A percentile compares a stretch with the other conserved stretches of the same genome.
Conservation (phyloP, 805 yeast species). For the Yarrowia divulgata region DNA sequence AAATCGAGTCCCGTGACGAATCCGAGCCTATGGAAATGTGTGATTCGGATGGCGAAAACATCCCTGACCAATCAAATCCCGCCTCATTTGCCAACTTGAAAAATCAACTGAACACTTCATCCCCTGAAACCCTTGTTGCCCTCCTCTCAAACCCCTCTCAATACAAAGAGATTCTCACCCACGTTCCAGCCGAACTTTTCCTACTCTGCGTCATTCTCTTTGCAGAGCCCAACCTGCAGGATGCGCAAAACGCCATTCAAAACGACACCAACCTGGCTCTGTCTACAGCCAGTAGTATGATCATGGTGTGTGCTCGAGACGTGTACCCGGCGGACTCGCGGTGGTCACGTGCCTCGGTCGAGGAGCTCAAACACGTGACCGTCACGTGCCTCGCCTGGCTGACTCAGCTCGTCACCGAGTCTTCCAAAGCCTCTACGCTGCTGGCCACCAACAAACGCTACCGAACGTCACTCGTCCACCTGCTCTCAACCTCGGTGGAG, state of each 20-base stretch:
- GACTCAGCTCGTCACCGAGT: not conserved
- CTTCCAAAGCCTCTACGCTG: not conserved
- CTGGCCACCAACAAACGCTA: conserved; percentile 28
- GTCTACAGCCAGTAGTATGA: conserved; percentile 3
- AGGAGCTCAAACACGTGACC: conserved; percentile 16
- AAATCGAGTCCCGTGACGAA: not conserved
- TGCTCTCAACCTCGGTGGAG: conserved; percentile 7
- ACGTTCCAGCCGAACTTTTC: conserved; percentile 14
- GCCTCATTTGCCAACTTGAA: not conserved
- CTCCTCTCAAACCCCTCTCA: not conserved
- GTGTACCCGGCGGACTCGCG: conserved; percentile 4
- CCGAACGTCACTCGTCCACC: conserved; percentile 22
- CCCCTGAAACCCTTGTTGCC: not conserved
- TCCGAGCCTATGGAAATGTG: conserved; percentile 29
- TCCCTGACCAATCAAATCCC: too few species aligned
- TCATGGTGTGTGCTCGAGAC: conserved; percentile 29
- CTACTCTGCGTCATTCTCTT: conserved; percentile 19
- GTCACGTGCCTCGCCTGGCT: conserved; percentile 25
- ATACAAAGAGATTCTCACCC: not conserved
- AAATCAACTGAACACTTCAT: conserved; percentile 1
- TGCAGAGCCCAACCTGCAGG: not conserved
- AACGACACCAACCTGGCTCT: conserved; percentile 18
- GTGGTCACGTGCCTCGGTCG: conserved; percentile 6
- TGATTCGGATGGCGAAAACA: not conserved
- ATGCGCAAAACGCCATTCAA: not conserved